Base-by-base conservation (phyloP, 768 basidiomycete species). In the Tricholoma furcatifolium region DNA sequence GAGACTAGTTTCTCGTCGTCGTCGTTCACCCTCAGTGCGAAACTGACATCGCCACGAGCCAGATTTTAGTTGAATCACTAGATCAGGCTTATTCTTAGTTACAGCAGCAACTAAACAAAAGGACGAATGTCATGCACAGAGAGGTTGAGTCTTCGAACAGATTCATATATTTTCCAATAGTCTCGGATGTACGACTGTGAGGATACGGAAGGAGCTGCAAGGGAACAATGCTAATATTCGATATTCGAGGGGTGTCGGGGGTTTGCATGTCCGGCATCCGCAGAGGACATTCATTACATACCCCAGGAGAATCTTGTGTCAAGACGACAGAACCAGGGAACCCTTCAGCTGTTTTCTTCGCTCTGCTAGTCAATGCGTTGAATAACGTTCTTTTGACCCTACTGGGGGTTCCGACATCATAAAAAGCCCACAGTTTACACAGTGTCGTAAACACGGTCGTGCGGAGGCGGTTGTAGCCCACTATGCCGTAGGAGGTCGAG, bases 251-350 rank as follows among this genome's bases (percentile, higher is more conserved):
- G n/a, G 50, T 39, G 6, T 39, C 6, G 15, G 1, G 15, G 24
- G 30, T 34, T 31, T 4, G 18, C 24, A 6, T 3, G 31, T 10
- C 23, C n/a, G n/a, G n/a, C n/a, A n/a, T n/a, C n/a, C 24, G n/a
- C 50, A 31, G 45, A 52, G 45, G 21, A 17, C n/a, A n/a, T n/a
- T n/a, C n/a, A n/a, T n/a, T 20, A 61, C 69, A 21, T 60, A 77
- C 74, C 6, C 76, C 74, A 12, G 69, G 58, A 9, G 72, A 73
- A 21, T 75, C 71, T 51, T 76, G 74, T 8, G 71, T 74, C 18
- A 77, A 60, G 11, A 78, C 72, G 14, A 73, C 69, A 2, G 74
- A 71, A n/a, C 60, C 62, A 2, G 62, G 54, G 59, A 76, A 77
- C 6, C 67, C 67, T 42, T 60, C 54, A 0, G 72, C 70, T 57